Evolutionary conservation across 2,329 filamentous ascomycete genomes (phyloP), one percentile per base, ranked within the genome.

Genomic region (Orbilia quercus): DNA sequence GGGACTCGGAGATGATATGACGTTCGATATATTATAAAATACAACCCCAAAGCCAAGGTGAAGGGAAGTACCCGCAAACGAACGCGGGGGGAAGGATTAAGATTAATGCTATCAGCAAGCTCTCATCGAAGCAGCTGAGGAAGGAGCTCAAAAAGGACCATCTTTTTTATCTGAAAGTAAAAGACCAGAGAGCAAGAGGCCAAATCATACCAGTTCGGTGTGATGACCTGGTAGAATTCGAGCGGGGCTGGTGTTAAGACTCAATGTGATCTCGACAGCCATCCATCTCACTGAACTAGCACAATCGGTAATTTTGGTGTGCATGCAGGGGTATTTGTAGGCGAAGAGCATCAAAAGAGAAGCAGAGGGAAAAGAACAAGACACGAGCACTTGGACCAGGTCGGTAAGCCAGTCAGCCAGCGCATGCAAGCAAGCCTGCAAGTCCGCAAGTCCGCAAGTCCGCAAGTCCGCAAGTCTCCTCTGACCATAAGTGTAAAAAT

Each of bases 241-340:
- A 72, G 67, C 67, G 67, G 67, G 67, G 67, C 67, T 72, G 60
- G 55, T 54, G 14, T 31, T 50, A 54, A 58, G 42, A 64, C 58
- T 72, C 67, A 64, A 65, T 72, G 62, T 58, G 59, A 57, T 59
- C 53, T 65, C 59, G 59, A 72, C 23, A 53, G 31, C 59, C 53
- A 64, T 72, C 59, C 53, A 64, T 72, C 67, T 72, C 45, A 72
- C 67, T 47, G 55, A 18, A 28, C 67, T 51, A 58, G 66, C 50
- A 72, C 59, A 64, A 53, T 72, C 67, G 67, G 67, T 20, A 72
- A 70, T 64, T 64, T 65, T 72, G 67, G 67, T 57, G 53, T 72
- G 67, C 48, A 58, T 72, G 59, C 67, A 72, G 67, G 67, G 67
- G 67, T 60, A 72, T 72, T 65, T 60, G 59, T 53, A 72, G 67